Base-by-base conservation (phyloP, 23 red algal genomes). In the Gracilaria gracilis region DNA sequence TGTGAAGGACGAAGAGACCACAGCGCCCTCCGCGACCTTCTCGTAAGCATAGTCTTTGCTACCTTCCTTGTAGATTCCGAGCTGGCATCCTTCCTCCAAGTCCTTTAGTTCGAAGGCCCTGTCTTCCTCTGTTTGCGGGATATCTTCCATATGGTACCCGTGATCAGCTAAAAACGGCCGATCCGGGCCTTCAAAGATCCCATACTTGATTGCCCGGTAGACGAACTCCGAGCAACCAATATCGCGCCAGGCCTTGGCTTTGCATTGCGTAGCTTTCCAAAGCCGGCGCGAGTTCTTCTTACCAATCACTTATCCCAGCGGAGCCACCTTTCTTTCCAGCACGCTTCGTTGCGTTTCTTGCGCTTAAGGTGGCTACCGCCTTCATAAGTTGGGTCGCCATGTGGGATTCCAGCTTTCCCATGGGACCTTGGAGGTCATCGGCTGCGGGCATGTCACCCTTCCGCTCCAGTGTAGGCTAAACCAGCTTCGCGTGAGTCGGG, bases 201-300 rank as follows among this genome's bases (percentile, higher is more conserved):
- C 66, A 1, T 25, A 75, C 51, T 75, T 21, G 67, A 75, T 58
- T 39, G 46, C 67, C 62, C 67, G 48, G 62, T 23, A 61, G 9
- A 75, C 20, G 36, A 33, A 61, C 27, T 87, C 84, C 67, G 67
- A 87, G 34, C 67, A 75, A 74, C 84, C 67, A 28, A 87, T 27
- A 16, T 77, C 23, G 72, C 72, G 72, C 72, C 72, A 77, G 28
- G 7, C 42, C 13, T 77, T 23, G 67, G 20, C 67, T 20, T 73
- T 37, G 20, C 67, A 3, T 2, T 73, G 67, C 28, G 67, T 73
- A 2, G 67, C 35, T 33, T 35, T 35, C 67, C 67, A 73, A n/a
- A 73, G 67, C 5, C 11, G 34, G 35, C 34, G 67, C 38, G 35
- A 20, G 21, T 35, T 5, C 2, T 16, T 70, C 2, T 4, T 9